These are phyloP conservation scores for Actinidia chinensis DNA, from an alignment of 179 eudicot species.

Conservation along the genomic window DNA sequence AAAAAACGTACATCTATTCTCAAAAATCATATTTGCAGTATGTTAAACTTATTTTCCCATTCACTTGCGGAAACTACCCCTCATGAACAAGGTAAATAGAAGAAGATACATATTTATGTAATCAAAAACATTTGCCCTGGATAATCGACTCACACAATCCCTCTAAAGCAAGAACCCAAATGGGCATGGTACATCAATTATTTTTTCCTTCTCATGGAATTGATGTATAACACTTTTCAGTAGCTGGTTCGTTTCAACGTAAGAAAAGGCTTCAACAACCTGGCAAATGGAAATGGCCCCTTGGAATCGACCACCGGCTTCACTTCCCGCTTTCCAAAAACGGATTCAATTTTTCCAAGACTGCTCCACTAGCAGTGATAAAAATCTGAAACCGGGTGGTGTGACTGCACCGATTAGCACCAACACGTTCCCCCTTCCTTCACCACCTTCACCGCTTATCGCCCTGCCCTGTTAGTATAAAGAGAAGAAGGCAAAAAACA, in stretches of 20 bases:
- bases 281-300: conserved; percentile 53
- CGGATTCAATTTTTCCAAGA: conserved; percentile 72
- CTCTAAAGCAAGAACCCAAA: no score
- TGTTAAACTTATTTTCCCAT: no score
- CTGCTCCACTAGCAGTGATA: conserved; percentile 70
- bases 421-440: conserved; percentile 90
- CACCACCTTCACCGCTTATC: conserved; percentile 73
- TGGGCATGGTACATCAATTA: not conserved
- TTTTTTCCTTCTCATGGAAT: conserved; percentile 23
- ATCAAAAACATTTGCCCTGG: no score
- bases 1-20: no score
- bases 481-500: not conserved
- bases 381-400: conserved; percentile 85
- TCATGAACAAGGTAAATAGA: no score
- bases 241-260: conserved; percentile 62
- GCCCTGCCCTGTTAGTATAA: conserved; percentile 41
- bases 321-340: conserved; percentile 74
- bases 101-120: no score
- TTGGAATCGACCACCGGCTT: conserved; percentile 74
- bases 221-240: conserved; percentile 37
- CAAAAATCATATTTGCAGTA: no score
- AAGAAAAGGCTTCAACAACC: conserved; percentile 63
- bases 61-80: no score
- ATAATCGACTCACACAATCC: no score
- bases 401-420: conserved; percentile 69